phyloP scores from a whole-genome alignment of 2,329 filamentous ascomycete species.

The Phaeosphaeria sp. region DNA sequence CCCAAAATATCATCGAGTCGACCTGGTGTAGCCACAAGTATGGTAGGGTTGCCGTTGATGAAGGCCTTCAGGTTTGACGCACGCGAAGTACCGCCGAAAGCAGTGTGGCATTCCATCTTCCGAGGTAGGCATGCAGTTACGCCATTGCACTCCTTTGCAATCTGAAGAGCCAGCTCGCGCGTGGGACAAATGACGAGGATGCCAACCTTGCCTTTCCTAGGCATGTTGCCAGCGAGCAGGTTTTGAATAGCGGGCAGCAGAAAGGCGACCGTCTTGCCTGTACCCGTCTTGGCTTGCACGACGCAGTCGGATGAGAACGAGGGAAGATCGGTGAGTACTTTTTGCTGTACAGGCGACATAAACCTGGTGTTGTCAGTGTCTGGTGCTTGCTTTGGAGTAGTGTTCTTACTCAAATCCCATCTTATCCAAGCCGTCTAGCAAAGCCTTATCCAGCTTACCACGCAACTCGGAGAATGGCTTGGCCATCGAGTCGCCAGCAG shows the following conservation, averaged over 20 bases:
- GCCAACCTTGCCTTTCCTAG: slow-evolving; percentile 48
- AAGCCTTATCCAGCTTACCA: slow-evolving; percentile 29
- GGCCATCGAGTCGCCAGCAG: slow-evolving; percentile 26
- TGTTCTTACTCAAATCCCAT: slow-evolving; percentile 47
- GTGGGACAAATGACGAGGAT: slow-evolving; percentile 58
- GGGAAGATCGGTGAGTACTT: slow-evolving; percentile 59
- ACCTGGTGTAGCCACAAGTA: slow-evolving; percentile 58
- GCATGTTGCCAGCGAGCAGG: slow-evolving; percentile 45
- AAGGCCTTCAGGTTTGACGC: slow-evolving; percentile 43
- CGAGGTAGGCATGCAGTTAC: slow-evolving; percentile 50
- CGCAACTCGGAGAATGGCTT: slow-evolving; percentile 38
- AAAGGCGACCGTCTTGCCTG: slow-evolving; percentile 59
- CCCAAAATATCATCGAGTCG: slow-evolving; percentile 56
- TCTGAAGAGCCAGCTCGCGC: slow-evolving; percentile 58
- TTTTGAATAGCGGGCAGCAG: slow-evolving; percentile 56
- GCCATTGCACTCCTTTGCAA: slow-evolving; percentile 54
- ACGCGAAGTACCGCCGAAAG: slow-evolving; percentile 50
- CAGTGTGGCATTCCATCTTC: slow-evolving; percentile 53
- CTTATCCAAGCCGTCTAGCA: slow-evolving; percentile 41
- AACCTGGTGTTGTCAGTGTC: slow-evolving; percentile 33
- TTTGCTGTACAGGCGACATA: slow-evolving; percentile 63
- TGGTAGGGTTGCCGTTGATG: slow-evolving; percentile 45
- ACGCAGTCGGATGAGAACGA: slow-evolving; percentile 59
- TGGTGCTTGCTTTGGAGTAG: background rate
- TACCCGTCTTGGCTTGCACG: slow-evolving; percentile 60